A percentile compares a stretch with the other conserved stretches of the same genome.
Evolutionary conservation across 2,329 filamentous ascomycete species (phyloP).

Genomic region (Alternaria alternata): DNA sequence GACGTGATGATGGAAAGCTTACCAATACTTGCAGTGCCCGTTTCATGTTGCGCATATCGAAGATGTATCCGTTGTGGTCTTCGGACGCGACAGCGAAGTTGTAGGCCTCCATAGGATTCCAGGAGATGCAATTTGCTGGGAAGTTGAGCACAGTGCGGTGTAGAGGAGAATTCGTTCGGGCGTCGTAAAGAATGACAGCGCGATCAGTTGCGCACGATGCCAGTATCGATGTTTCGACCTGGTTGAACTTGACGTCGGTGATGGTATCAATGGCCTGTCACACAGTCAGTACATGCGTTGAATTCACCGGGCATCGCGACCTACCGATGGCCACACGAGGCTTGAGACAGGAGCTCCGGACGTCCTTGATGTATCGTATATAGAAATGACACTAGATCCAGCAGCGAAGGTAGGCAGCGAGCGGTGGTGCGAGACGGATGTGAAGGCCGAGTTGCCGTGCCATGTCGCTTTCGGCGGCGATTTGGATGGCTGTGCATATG

Average conservation of each 20-base stretch:
- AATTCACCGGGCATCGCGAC: not conserved
- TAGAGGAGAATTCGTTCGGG: conserved; percentile 84
- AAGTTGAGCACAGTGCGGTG: conserved; percentile 83
- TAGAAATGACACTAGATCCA: conserved; percentile 77
- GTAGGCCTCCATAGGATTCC: conserved; percentile 97
- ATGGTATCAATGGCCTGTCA: conserved; percentile 76
- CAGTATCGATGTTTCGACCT: conserved; percentile 89
- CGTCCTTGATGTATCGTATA: conserved; percentile 86
- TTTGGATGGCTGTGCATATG: conserved; percentile 75
- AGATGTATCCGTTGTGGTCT: conserved; percentile 91
- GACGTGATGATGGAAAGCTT: not conserved
- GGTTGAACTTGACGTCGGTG: conserved; percentile 87
- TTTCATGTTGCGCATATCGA: conserved; percentile 92
- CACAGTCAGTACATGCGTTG: not conserved
- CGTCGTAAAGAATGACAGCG: conserved; percentile 88
- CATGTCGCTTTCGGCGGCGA: conserved; percentile 82
- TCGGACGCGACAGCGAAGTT: conserved; percentile 94
- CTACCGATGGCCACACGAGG: conserved; percentile 78
- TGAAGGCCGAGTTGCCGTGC: conserved; percentile 84
- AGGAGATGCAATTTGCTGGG: conserved; percentile 90
- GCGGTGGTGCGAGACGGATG: conserved; percentile 82
- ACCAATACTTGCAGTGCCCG: conserved; percentile 82
- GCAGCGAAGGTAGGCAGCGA: conserved; percentile 80
- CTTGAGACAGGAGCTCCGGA: conserved; percentile 80
- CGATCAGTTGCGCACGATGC: conserved; percentile 86